A percentile compares a stretch with the other conserved stretches of the same genome.
Conservation (phyloP, 257 asterid genomes). For the Knoxia roxburghii region DNA sequence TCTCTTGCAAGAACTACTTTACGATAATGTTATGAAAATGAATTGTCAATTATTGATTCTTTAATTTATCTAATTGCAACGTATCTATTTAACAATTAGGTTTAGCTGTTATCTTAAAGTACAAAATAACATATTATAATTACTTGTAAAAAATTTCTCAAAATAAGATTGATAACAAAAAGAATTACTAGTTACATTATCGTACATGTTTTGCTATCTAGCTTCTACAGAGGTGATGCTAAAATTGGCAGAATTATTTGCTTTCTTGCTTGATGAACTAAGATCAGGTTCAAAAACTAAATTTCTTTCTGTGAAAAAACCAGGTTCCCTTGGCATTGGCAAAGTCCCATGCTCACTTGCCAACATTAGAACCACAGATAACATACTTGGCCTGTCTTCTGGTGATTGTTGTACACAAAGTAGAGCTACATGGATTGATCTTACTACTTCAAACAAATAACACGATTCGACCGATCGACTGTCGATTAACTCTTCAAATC, state of each 20-base stretch:
- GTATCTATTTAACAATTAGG: too few relatives aligned
- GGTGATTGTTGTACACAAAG: constrained; percentile 29
- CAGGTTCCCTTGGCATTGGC: constrained; percentile 24
- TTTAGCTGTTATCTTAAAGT: too few relatives aligned
- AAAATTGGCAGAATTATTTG: constrained; percentile 16
- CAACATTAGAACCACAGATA: constrained; percentile 22
- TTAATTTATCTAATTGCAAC: too few relatives aligned
- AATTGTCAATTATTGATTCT: too few relatives aligned
- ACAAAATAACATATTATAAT: too few relatives aligned
- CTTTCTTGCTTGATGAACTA: constrained; percentile 18
- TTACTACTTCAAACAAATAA: constrained; percentile 12
- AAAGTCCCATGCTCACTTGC: constrained; percentile 24
- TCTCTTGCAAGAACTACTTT: too few relatives aligned
- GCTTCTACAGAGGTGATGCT: constrained; percentile 22
- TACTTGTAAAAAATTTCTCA: too few relatives aligned
- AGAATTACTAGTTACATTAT: too few relatives aligned
- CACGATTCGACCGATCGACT: neutral
- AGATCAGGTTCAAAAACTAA: constrained; percentile 6
- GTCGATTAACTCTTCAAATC: constrained; percentile 19
- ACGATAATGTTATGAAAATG: too few relatives aligned
- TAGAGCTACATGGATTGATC: constrained; percentile 28
- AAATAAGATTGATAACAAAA: too few relatives aligned
- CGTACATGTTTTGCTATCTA: constrained; percentile 5
- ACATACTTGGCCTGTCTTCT: constrained; percentile 29
- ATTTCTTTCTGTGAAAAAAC: constrained; percentile 27